These are phyloP conservation scores for Trichomonas gallinae DNA, from an alignment of 208 protist species.

Conservation along the genomic window DNA sequence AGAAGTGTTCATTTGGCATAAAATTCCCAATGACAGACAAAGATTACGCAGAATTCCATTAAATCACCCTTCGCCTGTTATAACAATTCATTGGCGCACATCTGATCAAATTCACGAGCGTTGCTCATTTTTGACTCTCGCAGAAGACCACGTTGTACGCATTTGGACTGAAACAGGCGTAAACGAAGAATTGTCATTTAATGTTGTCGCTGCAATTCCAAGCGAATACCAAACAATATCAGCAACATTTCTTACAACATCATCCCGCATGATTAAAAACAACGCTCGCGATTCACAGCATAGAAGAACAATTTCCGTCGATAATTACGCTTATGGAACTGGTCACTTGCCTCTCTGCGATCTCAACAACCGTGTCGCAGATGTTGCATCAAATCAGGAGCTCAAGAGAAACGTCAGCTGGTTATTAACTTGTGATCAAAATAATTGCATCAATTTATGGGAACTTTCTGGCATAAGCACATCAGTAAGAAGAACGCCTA, in stretches of 20 bases:
- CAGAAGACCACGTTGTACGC: background rate
- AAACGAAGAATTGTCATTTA: background rate
- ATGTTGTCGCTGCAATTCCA: background rate
- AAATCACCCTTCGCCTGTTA: background rate
- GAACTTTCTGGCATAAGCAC: background rate
- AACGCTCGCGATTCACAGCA: background rate
- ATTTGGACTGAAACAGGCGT: slow-evolving; percentile 9
- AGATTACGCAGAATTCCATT: background rate
- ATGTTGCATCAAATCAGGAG: background rate
- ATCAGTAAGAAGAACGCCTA: background rate
- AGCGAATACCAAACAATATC: background rate
- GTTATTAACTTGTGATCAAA: background rate
- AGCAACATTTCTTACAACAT: background rate
- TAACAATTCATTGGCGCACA: background rate
- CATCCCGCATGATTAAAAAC: background rate
- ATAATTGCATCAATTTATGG: background rate
- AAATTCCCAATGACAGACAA: no score
- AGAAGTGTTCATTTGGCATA: background rate
- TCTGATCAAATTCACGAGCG: background rate
- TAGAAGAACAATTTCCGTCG: background rate
- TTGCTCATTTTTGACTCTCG: background rate
- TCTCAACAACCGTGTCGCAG: background rate
- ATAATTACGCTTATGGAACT: background rate
- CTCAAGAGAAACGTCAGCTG: background rate
- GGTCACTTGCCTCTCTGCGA: background rate